Evolutionary conservation across 1,284 basidiomycete species (phyloP), one percentile per base, ranked within the genome.

Genomic region (Anthracocystis walkeri): DNA sequence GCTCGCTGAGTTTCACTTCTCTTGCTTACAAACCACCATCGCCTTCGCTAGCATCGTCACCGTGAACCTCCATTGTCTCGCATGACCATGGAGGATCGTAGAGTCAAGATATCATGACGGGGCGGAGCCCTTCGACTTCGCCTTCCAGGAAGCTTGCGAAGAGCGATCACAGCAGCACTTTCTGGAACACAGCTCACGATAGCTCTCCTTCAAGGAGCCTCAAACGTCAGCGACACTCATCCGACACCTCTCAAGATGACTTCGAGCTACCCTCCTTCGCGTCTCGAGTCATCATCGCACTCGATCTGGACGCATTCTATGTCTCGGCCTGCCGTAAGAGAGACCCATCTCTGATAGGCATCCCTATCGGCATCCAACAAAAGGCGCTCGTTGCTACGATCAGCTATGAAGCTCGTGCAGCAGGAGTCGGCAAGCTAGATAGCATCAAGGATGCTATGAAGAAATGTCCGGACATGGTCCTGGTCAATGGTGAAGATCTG

Each of bases 361-460:
- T 81, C 29, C 85, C 86, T 4, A 79, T 87, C 23, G 86, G 86
- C 1, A 83, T 87, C 53, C 81, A 85, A 64, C 86, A 87, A 57
- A 87, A 87, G 78, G 78, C 75, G 4, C 79, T 86, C n/a, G 78
- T 86, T 6, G 86, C 86, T 2, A 86, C 86, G 18, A 78, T 81
- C 62, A 78, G 71, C 35, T 87, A 86, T 48, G 86, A 87, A 77
- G 86, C 86, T 0, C 65, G 86, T 16, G 85, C 80, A 12, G 57
- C 71, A 23, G 86, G 86, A 12, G 78, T 84, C 0, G 56, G 61
- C 23, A 85, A 86, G 76, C 79, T 87, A 8, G 80, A 79, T 62
- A 70, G 60, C n/a, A 78, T 86, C 66, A 66, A 68, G 29, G 80
- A 85, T 21, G 86, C 85, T 2, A 65, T 79, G 33, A 74, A 80